Percentiles rank a stretch among this genome's conserved stretches.
Conservation (phyloP, 768 basidiomycete species). For the Russula sp. region DNA sequence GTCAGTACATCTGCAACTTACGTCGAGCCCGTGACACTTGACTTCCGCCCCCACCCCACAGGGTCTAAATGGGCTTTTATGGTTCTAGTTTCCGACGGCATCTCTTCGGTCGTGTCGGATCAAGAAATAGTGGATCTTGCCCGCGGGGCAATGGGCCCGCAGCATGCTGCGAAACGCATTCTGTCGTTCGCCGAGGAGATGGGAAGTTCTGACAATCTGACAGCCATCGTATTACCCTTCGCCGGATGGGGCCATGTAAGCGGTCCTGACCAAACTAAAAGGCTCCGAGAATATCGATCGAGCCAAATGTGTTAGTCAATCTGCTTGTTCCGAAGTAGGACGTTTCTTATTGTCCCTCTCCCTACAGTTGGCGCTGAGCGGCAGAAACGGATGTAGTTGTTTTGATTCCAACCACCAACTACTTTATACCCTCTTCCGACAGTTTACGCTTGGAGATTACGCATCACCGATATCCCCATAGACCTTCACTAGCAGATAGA, state of each 20-base stretch:
- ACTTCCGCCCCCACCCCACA: conserved; percentile 28
- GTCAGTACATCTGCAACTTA: conserved; percentile 35
- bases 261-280: conserved; percentile 78
- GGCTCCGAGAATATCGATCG: conserved; percentile 74
- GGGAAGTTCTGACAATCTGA: conserved; percentile 87
- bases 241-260: conserved; percentile 83
- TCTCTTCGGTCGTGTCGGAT: conserved; percentile 87
- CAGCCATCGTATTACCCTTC: conserved; percentile 85
- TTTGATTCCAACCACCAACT: neutral
- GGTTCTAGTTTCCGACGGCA: conserved; percentile 87
- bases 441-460: neutral
- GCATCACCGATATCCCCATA: neutral
- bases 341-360: neutral
- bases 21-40: neutral
- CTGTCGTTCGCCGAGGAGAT: conserved; percentile 83
- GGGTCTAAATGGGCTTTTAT: conserved; percentile 83
- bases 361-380: conserved; percentile 57
- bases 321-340: neutral
- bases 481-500: neutral
- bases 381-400: conserved; percentile 53
- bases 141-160: conserved; percentile 63
- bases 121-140: conserved; percentile 92
- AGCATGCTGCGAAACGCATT: conserved; percentile 75
- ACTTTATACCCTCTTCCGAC: neutral
- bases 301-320: conserved; percentile 30